A percentile compares a stretch with the other conserved stretches of the same genome.
Evolutionary conservation across 441 rosid genomes (phyloP).

Genomic region (Syzygium malaccense): DNA sequence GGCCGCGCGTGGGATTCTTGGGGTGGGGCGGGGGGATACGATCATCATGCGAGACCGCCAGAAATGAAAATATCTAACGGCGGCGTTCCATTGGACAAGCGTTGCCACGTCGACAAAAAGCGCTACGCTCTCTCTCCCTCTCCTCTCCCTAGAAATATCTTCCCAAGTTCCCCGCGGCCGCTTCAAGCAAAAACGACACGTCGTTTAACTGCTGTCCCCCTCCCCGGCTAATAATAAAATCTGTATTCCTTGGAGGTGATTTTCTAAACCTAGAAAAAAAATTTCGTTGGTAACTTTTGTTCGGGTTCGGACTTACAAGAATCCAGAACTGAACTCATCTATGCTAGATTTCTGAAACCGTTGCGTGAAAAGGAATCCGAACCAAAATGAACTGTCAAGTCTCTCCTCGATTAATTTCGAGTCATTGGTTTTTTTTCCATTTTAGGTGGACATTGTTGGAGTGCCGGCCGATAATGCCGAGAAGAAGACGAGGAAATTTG

Average conservation of each 20-base stretch:
- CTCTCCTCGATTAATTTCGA: neutral
- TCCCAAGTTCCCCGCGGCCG: neutral
- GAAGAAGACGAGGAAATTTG: constrained; percentile 33
- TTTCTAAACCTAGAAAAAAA: neutral
- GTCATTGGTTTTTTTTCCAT: neutral
- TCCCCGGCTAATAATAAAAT: neutral
- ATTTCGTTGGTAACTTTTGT: neutral
- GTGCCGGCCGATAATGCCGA: constrained; percentile 40
- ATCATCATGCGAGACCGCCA: neutral
- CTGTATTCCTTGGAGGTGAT: neutral
- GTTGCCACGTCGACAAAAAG: neutral
- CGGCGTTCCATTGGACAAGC: neutral
- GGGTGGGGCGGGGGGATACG: neutral
- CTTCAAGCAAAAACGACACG: neutral
- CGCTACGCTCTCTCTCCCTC: neutral
- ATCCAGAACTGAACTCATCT: neutral
- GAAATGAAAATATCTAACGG: neutral
- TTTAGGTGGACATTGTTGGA: constrained; percentile 43
- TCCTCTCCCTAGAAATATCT: neutral
- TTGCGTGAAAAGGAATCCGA: neutral
- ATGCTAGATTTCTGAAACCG: neutral
- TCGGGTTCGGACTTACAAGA: neutral
- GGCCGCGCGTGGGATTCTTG: no score
- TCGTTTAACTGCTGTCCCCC: neutral
- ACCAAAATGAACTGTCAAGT: neutral